Evolutionary conservation across 768 basidiomycete species (phyloP), one percentile per base, ranked within the genome.

Genomic region (Boletus pseudopeckii): DNA sequence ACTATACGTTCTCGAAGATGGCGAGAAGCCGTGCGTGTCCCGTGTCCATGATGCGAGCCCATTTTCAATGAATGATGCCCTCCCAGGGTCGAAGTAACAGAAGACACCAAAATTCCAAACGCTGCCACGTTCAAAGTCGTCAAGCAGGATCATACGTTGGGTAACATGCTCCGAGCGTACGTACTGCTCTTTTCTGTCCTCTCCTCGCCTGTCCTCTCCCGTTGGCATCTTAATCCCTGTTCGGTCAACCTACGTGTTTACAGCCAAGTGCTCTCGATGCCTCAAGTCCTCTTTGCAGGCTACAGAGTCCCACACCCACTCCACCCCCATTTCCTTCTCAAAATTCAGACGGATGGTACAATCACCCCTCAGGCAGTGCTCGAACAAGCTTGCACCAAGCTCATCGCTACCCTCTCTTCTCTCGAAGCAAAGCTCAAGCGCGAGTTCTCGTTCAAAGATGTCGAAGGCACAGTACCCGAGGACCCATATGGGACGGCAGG

Each of bases 301-400:
- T 98, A 98, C 84, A 93, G 95, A 75, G 92, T 94, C 37, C 96
- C 96, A 0, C 97, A 98, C 64, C 96, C 97, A 1, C 83, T 96
- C 20, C 92, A 97, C 58, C 93, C 95, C 8, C 82, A 94, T 69
- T 96, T 98, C 74, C 78, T 91, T 53, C 83, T 99, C 71, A 98
- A 97, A 71, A 83, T 98, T 51, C 97, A 98, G 73, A 98, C 95
- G 2, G 93, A 98, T 71, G 92, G 93, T 22, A 77, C 83, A 1
- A 72, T 85, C 43, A 90, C 94, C 17, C 93, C 96, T 1, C 81
- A 91, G 59, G 82, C 80, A 20, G 84, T 87, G 18, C 81, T 98
- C 24, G 90, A 95, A 64, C 79, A 86, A 53, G 92, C 94, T 0
- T 91, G 90, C 67, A 84, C 79, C 40, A 83, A 85, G 61, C 81